Base-by-base conservation (phyloP, 1,139 yeast species). In the Saccharomyces hybrid region DNA sequence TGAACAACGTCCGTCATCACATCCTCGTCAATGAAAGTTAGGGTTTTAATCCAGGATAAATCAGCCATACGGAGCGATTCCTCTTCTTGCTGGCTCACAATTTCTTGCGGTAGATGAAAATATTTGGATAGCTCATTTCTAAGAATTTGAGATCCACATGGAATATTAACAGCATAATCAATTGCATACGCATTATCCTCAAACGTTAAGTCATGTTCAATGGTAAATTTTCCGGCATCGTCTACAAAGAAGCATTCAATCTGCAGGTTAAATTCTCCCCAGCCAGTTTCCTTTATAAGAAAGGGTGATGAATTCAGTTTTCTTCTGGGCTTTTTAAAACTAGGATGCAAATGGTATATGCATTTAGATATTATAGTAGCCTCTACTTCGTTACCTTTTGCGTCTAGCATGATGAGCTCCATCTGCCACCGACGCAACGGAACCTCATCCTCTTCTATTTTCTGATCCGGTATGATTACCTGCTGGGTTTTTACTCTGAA, bases 211-310 rank as follows among this genome's bases (percentile, higher is more conserved):
- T 90, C 97, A 70, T 93, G 97, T 64, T 78, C 79, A 57, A 93
- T 72, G 62, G 85, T 85, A 59, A 86, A 79, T 67, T 88, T 95
- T 27, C 97, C 97, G 52, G 83, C 84, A 63, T 84, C 84, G 53
- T 91, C 96, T 29, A 84, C 78, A 55, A 87, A 76, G 58, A 83
- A 84, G 57, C 91, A 76, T 2, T 84, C 78, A 59, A 93, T 84
- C 41, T 88, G 88, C 69, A 91, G 78, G 68, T 88, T 96, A 67
- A 91, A 91, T 66, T 91, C 98, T 64, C 99, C 99, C 99, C 99
- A 93, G 50, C 99, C 99, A 72, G 87, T 83, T 72, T 93, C 99
- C 67, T 84, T 87, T 52, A 93, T 81, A 63, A 74, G 77, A 74
- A 90, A 93, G 16, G 98, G 99, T n/a, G 88, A 82, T 65, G 81